A percentile compares a stretch with the other conserved stretches of the same genome.
Evolutionary conservation across 1,139 yeast genomes (phyloP).

Genomic region (Sugiyamaella neomexicana): DNA sequence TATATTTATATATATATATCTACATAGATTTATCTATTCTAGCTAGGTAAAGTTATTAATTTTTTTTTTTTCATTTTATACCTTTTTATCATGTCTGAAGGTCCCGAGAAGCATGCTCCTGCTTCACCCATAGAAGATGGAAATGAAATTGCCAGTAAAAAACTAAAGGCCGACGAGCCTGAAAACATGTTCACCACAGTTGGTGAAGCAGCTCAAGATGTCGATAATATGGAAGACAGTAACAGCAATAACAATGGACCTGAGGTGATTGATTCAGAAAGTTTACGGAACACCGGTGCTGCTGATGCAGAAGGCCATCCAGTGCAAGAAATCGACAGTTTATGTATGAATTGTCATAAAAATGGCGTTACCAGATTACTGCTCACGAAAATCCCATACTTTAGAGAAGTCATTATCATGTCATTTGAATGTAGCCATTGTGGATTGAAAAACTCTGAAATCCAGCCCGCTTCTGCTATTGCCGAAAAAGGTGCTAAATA

Average conservation of each 20-base stretch:
- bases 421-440: constrained; percentile 97
- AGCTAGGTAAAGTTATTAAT: too few relatives aligned
- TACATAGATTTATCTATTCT: too few relatives aligned
- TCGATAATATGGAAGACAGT: constrained; percentile 25
- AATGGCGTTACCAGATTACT: constrained; percentile 81
- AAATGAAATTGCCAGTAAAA: constrained; percentile 3
- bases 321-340: constrained; percentile 89
- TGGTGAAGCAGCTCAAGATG: constrained; percentile 33
- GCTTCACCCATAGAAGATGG: constrained; percentile 1
- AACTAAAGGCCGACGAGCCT: constrained; percentile 7
- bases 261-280: constrained; percentile 29
- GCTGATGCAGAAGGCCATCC: constrained; percentile 91
- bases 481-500: constrained; percentile 86
- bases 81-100: constrained; percentile 6
- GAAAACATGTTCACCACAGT: constrained; percentile 28
- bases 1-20: too few relatives aligned
- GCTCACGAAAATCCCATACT: constrained; percentile 86
- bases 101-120: constrained; percentile 10
- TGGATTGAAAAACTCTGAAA: constrained; percentile 84
- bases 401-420: constrained; percentile 89
- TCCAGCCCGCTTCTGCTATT: constrained; percentile 82
- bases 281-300: constrained; percentile 44
- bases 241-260: constrained; percentile 25
- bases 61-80: not conserved
- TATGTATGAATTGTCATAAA: constrained; percentile 94